A percentile compares a stretch with the other conserved stretches of the same genome.
These are phyloP conservation scores for Citrus australasica DNA, from an alignment of 345 rosid species.

Conservation along the genomic window DNA sequence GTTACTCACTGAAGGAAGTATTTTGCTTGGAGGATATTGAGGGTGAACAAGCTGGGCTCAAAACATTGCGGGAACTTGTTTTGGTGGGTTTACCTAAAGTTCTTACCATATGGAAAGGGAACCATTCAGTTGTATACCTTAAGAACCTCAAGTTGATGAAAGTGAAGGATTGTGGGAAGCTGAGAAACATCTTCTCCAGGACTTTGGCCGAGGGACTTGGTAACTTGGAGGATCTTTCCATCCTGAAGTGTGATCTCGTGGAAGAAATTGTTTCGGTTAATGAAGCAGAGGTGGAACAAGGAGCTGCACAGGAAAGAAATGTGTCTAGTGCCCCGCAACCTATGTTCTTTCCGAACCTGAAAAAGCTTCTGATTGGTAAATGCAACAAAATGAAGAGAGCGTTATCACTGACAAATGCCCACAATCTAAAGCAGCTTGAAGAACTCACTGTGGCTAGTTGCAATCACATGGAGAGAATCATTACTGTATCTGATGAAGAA, in stretches of 20 bases:
- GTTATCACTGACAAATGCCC: neutral
- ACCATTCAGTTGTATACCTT: neutral
- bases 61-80: neutral
- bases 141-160: neutral
- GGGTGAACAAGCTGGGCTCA: neutral
- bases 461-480: neutral
- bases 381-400: conserved; percentile 2
- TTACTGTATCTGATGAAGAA: neutral
- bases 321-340: neutral
- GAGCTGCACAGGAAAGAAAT: neutral
- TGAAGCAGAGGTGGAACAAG: neutral
- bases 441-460: neutral
- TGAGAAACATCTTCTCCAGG: neutral
- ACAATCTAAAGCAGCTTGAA: neutral
- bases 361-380: neutral
- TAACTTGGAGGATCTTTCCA: neutral
- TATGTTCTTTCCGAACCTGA: neutral
- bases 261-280: neutral
- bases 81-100: neutral
- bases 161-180: conserved; percentile 1
- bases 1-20: conserved; percentile 6
- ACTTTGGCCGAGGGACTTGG: neutral
- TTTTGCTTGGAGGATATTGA: neutral
- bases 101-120: conserved; percentile 1
- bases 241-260: neutral